Conservation (phyloP, 164 flowering plant genomes). For the Nelumbo lutea region DNA sequence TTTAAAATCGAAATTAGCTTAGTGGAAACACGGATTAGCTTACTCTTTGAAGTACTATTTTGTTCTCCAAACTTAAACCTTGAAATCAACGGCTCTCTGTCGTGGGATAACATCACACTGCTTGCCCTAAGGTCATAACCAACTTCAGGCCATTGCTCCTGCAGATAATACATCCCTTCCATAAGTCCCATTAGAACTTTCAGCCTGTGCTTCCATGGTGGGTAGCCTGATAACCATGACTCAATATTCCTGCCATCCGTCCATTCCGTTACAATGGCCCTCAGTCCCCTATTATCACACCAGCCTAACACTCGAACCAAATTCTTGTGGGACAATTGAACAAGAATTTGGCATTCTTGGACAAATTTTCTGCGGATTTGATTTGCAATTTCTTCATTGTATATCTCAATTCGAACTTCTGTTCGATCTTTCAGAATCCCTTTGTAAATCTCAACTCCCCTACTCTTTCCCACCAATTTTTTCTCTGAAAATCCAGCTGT, state of each 20-base stretch:
- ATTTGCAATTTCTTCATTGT: constrained; percentile 20
- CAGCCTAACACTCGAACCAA: constrained; percentile 51
- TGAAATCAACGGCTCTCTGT: constrained; percentile 45
- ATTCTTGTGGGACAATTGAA: constrained; percentile 44
- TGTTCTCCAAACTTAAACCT: constrained; percentile 35
- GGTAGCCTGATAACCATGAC: constrained; percentile 40
- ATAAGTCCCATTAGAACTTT: constrained; percentile 34
- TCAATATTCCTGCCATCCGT: constrained; percentile 32
- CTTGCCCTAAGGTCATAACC: constrained; percentile 42
- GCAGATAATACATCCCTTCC: constrained; percentile 42
- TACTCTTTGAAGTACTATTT: constrained; percentile 20
- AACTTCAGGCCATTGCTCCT: constrained; percentile 52
- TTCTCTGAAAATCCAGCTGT: constrained; percentile 35
- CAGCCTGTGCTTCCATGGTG: constrained; percentile 51
- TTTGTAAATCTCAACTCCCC: constrained; percentile 34
- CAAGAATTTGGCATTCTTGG: constrained; percentile 39
- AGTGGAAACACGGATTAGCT: background rate
- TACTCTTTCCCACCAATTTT: constrained; percentile 36
- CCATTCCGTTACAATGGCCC: constrained; percentile 50
- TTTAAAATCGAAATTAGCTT: too few species aligned
- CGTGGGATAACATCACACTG: constrained; percentile 33
- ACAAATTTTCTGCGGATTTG: constrained; percentile 33
- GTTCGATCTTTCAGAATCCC: constrained; percentile 43
- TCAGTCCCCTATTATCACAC: constrained; percentile 34
- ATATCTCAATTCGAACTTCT: constrained; percentile 43